Percentiles rank a stretch among this genome's conserved stretches.
Conservation (phyloP, 768 basidiomycete genomes). For the Mycena kentingensis region DNA sequence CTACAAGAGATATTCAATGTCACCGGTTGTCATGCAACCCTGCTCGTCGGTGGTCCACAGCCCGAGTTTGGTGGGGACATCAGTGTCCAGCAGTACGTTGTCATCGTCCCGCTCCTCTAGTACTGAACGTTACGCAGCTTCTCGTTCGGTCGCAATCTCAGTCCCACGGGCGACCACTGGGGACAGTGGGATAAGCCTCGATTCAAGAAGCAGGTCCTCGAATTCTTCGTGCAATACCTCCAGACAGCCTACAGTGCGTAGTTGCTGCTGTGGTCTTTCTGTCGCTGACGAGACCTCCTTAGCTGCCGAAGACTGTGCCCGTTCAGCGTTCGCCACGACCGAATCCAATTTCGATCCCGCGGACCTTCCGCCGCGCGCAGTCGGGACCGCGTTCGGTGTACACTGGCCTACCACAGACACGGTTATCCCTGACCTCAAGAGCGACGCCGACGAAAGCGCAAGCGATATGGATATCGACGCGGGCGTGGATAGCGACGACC, state of each 20-base stretch:
- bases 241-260: constrained; percentile 7
- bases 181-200: constrained; percentile 4
- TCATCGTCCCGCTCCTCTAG: neutral
- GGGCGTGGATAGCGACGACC: too few relatives aligned
- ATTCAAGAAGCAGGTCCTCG: neutral
- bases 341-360: too few relatives aligned
- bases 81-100: neutral
- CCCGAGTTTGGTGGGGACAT: constrained; percentile 2
- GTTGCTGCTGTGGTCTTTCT: neutral
- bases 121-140: neutral
- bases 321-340: too few relatives aligned
- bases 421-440: too few relatives aligned
- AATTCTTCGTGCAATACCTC: constrained; percentile 6
- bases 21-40: neutral
- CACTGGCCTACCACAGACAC: too few relatives aligned
- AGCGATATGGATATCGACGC: too few relatives aligned
- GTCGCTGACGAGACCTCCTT: too few relatives aligned
- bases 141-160: constrained; percentile 1
- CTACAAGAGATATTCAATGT: neutral
- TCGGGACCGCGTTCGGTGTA: too few relatives aligned
- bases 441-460: too few relatives aligned
- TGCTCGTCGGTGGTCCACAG: neutral
- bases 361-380: too few relatives aligned
- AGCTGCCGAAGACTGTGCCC: too few relatives aligned
- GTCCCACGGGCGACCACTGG: neutral